These are phyloP conservation scores for Schizonepeta tenuifolia DNA, from an alignment of 257 asterid genomes.

Conservation along the genomic window DNA sequence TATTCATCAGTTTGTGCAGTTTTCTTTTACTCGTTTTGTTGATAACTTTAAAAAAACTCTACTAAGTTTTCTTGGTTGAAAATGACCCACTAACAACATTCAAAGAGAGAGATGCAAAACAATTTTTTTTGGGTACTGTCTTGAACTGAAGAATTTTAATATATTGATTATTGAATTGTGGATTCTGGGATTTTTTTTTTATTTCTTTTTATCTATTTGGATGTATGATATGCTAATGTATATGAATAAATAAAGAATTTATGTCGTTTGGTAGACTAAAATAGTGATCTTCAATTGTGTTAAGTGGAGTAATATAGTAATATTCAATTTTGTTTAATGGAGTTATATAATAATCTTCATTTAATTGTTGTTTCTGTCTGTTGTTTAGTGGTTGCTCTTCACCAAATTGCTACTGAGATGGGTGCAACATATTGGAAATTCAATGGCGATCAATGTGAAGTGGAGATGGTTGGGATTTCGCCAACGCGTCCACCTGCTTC, in stretches of 20 bases:
- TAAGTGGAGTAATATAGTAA: background rate
- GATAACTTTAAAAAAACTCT: background rate
- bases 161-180: background rate
- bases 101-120: background rate
- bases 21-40: background rate
- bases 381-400: slow-evolving; percentile 67
- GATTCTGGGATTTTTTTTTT: background rate
- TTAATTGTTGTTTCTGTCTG: slow-evolving; percentile 1
- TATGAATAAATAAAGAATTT: background rate
- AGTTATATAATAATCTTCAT: background rate
- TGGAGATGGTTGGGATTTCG: slow-evolving; percentile 59
- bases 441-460: slow-evolving; percentile 56
- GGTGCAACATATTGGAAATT: slow-evolving; percentile 83
- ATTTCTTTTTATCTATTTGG: background rate
- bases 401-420: slow-evolving; percentile 65
- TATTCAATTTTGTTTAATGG: background rate
- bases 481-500: slow-evolving; percentile 46
- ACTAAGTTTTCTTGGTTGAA: background rate
- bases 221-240: background rate
- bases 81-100: background rate
- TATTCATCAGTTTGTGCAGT: background rate
- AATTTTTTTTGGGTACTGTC: background rate
- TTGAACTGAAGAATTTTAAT: background rate
- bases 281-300: background rate
- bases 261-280: background rate